Evolutionary conservation across 345 rosid genomes (phyloP), one percentile per base, ranked within the genome.

Genomic region (Mallotus nudiflorus): DNA sequence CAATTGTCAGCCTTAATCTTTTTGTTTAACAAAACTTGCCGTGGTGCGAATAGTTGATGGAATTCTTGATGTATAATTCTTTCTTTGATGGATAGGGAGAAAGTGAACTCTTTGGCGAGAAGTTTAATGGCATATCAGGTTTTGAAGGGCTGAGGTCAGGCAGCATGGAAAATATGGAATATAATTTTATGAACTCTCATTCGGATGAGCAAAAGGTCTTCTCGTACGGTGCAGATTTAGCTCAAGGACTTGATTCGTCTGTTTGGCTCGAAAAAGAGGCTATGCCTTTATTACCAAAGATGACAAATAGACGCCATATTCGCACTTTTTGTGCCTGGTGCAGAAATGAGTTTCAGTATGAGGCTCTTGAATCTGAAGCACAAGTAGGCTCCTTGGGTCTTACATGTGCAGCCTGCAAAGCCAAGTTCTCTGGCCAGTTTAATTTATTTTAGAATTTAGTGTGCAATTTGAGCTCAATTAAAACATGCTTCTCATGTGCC

Each of bases 201-300:
- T 64, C 80, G 24, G 74, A 59, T 13, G 73, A 67, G 24, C 46
- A 82, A 25, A 73, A 81, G 67, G 57, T 65, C 63, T 68, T 74
- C 10, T 31, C 81, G 3, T 73, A 65, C 65, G 77, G 66, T 73
- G 69, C 81, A 68, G 82, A 65, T 65, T 60, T 80, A 22, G 60
- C 66, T 7, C 77, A 57, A n/a, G 81, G 76, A 22, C 79, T 67
- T 70, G 79, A 73, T 48, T 74, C 81, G 22, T 73, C 86, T 28
- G 65, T 27, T 73, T 78, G 83, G 88, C 60, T 67, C 53, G 84
- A 77, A 63, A 85, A 86, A 76, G 86, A 74, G 62, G 84, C 81
- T 27, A 42, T 82, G 73, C 84, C 85, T 66, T 65, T 82, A 80
- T 72, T 79, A 61, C 86, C 88, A 29, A 82, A 75, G 64, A 46